Evolutionary conservation across 805 yeast genomes (phyloP), one percentile per base, ranked within the genome.

Genomic region (Saturnispora mendoncae): DNA sequence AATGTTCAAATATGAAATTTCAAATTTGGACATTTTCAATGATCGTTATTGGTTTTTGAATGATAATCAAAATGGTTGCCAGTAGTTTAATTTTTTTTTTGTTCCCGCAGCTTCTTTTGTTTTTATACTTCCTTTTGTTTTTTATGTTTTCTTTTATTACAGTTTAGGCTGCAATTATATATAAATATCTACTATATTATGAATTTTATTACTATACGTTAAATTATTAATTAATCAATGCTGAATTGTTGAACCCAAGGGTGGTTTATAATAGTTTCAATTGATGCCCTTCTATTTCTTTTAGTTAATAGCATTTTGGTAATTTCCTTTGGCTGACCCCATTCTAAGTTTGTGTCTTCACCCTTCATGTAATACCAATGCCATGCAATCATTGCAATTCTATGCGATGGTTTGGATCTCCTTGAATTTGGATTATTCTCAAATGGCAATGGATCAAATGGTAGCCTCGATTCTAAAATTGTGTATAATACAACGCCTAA

Each of bases 311-410:
- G 60, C 8, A 59, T 57, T 32, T 67, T 68, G n/a, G 78, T 84
- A 13, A 78, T 55, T 13, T 49, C 53, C 47, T 67, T 77, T 1
- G 77, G 77, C 3, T 59, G 64, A 1, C 49, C 49, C 42, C 47
- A 55, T 4, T 51, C 51, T 13, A n/a, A 25, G 20, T 39, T 36
- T 4, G 32, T 33, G 10, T 48, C 43, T 28, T 52, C 53, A 1
- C 68, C 68, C 41, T 65, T 61, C 49, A 74, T 60, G 18, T 60
- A 58, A 47, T 61, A 69, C 97, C 97, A 90, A 28, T 71, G 72
- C 98, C 98, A 92, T 46, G 84, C 92, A 28, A 85, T 78, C 55
- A 90, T 74, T 4, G 97, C 97, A 25, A 90, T 92, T 42, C 97
- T 67, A 59, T 90, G 96, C 0, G 94, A 81, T 0, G 84, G 75